These are phyloP conservation scores for Durio zibethinus DNA, from an alignment of 345 rosid species.

Conservation along the genomic window DNA sequence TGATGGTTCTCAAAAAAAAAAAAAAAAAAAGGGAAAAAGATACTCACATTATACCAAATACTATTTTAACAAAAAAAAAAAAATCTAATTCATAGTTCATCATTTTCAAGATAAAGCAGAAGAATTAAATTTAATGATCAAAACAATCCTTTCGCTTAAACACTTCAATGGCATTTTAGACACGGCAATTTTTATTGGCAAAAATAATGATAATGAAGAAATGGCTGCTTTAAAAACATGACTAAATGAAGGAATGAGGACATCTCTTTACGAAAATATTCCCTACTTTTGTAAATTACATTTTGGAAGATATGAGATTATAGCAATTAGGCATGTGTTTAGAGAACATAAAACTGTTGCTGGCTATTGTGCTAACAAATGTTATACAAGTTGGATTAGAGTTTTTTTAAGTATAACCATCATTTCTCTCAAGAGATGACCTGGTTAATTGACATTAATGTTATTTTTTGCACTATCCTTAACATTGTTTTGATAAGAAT, in stretches of 20 bases:
- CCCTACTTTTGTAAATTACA: not conserved
- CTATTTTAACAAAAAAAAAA: not conserved
- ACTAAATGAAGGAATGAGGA: not conserved
- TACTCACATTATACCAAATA: not conserved
- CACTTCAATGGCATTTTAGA: not conserved
- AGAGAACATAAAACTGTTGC: not conserved
- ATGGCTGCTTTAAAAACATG: not conserved
- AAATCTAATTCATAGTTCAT: not conserved
- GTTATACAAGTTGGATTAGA: not conserved
- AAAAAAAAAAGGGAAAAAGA: not conserved
- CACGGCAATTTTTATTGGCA: not conserved
- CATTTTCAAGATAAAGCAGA: not conserved
- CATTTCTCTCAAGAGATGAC: not conserved
- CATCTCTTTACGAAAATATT: not conserved
- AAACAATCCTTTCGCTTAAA: not conserved
- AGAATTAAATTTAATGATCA: not conserved
- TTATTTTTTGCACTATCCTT: not conserved
- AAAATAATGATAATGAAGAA: not conserved
- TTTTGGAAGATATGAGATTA: not conserved
- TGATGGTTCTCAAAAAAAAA: not conserved
- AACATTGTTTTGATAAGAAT: not conserved
- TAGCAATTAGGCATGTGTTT: not conserved
- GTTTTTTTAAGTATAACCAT: not conserved
- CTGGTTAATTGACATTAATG: conserved; percentile 2
- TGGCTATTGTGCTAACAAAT: not conserved